Evolutionary conservation across 2,329 filamentous ascomycete species (phyloP), one percentile per base, ranked within the genome.

Genomic region (Ceratocystis cacaofunesta): DNA sequence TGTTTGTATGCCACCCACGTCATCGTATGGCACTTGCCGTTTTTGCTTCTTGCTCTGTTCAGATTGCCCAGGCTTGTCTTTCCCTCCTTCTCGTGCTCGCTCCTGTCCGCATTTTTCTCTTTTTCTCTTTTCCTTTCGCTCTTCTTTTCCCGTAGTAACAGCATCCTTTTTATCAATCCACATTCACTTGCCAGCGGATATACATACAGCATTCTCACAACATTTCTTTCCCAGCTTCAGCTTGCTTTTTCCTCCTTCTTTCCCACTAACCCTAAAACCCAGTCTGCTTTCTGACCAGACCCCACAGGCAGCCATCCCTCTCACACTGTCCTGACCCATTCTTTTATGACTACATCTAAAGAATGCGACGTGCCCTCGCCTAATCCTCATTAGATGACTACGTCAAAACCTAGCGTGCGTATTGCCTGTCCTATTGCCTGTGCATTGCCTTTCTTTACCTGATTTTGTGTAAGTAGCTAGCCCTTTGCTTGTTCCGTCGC

Each of bases 331-430:
- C 48, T 36, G 17, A 61, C 25, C 58, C 58, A 30, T 62, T 1
- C 22, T 46, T 30, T 22, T 10, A 19, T n/a, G 25, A 58, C 32
- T 25, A 60, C 36, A 22, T 43, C 19, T 6, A 22, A 63, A 55
- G 41, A 64, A 64, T 46, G 63, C 50, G 52, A 48, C 52, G 19
- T 60, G 28, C 55, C 19, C 22, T 60, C 63, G 50, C 50, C 41
- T 60, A 64, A 60, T 64, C 50, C 63, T 64, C 28, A 61, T 61
- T 61, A 19, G 58, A 66, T 25, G 17, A 12, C 36, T 43, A 46
- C 32, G 28, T 57, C 28, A 25, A 65, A 55, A 44, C 19, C 22
- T 12, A 19, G 22, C 60, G 46, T 44, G 28, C 15, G 8, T 32
- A 12, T 17, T 58, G 52, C n/a, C 52, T 52, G 19, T 25, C 6